These are phyloP conservation scores for Venturia oleaginea DNA, from an alignment of 2,329 filamentous ascomycete species.

Conservation along the genomic window DNA sequence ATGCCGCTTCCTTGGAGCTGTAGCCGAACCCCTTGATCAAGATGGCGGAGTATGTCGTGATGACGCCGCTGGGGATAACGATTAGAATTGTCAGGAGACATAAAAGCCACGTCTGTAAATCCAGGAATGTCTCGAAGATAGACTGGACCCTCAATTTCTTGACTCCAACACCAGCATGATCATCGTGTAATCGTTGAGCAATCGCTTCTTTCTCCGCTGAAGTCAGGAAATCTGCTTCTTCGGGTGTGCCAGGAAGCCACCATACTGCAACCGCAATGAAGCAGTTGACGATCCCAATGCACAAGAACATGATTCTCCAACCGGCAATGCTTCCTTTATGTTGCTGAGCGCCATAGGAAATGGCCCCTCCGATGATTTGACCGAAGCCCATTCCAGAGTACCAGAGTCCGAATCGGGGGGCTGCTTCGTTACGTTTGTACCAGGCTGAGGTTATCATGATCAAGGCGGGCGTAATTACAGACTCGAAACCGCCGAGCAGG, in stretches of 20 bases:
- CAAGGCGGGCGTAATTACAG: constrained; percentile 44
- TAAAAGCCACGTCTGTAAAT: constrained; percentile 32
- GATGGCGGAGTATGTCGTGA: constrained; percentile 23
- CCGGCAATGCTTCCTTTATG: constrained; percentile 33
- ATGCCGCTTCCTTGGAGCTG: constrained; percentile 21
- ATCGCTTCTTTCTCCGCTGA: constrained; percentile 21
- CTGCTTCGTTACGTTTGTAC: constrained; percentile 50
- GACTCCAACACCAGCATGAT: constrained; percentile 11
- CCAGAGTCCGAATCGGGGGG: constrained; percentile 55
- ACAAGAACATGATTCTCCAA: constrained; percentile 46
- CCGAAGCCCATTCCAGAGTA: constrained; percentile 32
- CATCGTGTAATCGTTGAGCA: not conserved
- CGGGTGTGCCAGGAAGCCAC: constrained; percentile 24
- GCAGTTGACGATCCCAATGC: constrained; percentile 36
- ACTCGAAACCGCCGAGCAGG: constrained; percentile 46
- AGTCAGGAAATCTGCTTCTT: constrained; percentile 20
- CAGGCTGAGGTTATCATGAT: constrained; percentile 49
- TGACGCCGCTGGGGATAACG: constrained; percentile 25
- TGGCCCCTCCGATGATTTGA: constrained; percentile 38
- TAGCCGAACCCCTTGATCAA: constrained; percentile 26
- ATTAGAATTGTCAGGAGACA: constrained; percentile 20
- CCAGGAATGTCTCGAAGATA: constrained; percentile 28
- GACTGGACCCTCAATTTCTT: constrained; percentile 7
- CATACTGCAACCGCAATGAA: constrained; percentile 26
- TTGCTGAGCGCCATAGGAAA: constrained; percentile 50